Evolutionary conservation across 495 filamentous ascomycete genomes (phyloP).

Genomic region (Lentithecium fluviatile): DNA sequence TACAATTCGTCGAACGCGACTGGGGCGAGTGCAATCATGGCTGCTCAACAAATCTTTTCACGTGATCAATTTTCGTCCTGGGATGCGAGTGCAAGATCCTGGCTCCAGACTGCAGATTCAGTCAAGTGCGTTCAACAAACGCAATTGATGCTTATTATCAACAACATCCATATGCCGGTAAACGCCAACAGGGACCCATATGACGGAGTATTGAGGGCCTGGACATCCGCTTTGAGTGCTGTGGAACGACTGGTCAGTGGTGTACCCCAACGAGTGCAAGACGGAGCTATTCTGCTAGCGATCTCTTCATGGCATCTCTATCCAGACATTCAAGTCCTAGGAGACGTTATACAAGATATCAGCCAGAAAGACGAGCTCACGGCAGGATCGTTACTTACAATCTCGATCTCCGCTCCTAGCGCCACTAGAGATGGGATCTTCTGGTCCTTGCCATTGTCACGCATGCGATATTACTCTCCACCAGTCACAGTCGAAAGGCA

Average conservation of each 20-base stretch:
- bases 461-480: too few relatives aligned
- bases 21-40: too few relatives aligned
- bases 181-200: background rate
- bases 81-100: background rate
- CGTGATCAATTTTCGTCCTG: too few relatives aligned
- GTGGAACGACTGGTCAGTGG: background rate
- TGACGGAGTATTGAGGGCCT: background rate
- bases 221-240: background rate
- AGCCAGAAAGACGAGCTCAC: too few relatives aligned
- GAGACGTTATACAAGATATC: background rate
- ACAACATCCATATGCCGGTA: background rate
- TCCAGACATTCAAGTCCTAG: background rate
- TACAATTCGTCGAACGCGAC: too few relatives aligned
- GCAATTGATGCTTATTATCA: background rate
- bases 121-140: background rate
- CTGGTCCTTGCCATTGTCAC: too few relatives aligned
- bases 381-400: too few relatives aligned
- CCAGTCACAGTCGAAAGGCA: too few relatives aligned
- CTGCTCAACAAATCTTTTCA: too few relatives aligned
- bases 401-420: too few relatives aligned
- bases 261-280: background rate
- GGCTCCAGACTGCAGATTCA: background rate
- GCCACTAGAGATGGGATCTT: too few relatives aligned
- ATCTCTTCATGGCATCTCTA: background rate
- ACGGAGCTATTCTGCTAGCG: background rate